A percentile compares a stretch with the other conserved stretches of the same genome.
These are phyloP conservation scores for Trypanosoma lewisi DNA, from an alignment of 208 protist species.

Conservation along the genomic window DNA sequence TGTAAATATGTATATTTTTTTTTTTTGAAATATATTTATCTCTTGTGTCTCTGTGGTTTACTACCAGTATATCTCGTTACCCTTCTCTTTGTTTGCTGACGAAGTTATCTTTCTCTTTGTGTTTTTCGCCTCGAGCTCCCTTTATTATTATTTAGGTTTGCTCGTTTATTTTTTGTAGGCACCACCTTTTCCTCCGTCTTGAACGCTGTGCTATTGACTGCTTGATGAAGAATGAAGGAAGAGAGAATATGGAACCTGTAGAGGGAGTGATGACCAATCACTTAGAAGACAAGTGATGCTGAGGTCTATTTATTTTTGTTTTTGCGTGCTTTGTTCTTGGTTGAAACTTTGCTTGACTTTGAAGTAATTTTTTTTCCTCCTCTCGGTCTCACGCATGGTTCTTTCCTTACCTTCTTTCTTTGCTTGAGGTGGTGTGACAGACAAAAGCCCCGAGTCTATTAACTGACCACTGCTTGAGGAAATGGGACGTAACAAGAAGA, in stretches of 20 bases:
- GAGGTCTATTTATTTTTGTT: neutral
- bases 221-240: neutral
- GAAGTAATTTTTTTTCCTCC: too few relatives aligned
- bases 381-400: constrained; percentile 4
- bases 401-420: constrained; percentile 13
- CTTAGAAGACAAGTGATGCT: neutral
- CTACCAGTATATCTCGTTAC: too few relatives aligned
- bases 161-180: neutral
- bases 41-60: too few relatives aligned
- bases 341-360: too few relatives aligned
- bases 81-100: too few relatives aligned
- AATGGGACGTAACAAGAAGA: constrained; percentile 73
- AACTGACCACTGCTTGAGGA: neutral
- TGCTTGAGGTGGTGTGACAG: neutral
- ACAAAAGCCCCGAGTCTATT: neutral
- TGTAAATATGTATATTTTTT: too few relatives aligned
- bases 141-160: neutral
- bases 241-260: too few relatives aligned
- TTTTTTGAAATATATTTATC: too few relatives aligned
- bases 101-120: too few relatives aligned
- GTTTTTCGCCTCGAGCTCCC: too few relatives aligned
- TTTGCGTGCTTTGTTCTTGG: too few relatives aligned
- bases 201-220: neutral
- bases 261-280: neutral
- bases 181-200: neutral